Conservation (phyloP, 2,329 filamentous ascomycete species). For the Harringtonia aguacate region DNA sequence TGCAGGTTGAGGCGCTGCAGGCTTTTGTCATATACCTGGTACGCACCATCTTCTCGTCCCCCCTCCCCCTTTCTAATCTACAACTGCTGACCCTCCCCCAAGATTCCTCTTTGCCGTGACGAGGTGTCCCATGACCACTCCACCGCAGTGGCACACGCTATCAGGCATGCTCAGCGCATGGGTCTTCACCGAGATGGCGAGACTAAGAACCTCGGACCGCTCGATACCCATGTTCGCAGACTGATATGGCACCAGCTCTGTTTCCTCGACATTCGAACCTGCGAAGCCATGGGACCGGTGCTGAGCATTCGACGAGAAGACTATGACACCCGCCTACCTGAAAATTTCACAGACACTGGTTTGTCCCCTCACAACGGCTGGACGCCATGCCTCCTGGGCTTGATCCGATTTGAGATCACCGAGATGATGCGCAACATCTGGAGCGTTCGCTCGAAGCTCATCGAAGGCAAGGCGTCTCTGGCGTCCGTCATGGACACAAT, state of each 20-base stretch:
- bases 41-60: conserved; percentile 18
- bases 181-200: conserved; percentile 62
- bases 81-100: conserved; percentile 16
- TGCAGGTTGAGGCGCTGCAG: conserved; percentile 62
- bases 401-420: conserved; percentile 62
- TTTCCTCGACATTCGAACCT: conserved; percentile 65
- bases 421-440: conserved; percentile 63
- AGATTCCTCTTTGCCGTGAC: conserved; percentile 48
- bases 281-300: conserved; percentile 62
- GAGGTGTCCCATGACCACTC: conserved; percentile 67
- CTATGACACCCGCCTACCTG: conserved; percentile 61
- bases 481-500: conserved; percentile 57
- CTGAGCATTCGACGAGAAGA: conserved; percentile 63
- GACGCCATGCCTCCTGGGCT: conserved; percentile 56
- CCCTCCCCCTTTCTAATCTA: neutral
- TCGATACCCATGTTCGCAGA: conserved; percentile 62
- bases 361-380: conserved; percentile 39
- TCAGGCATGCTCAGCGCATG: conserved; percentile 69
- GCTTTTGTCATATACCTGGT: conserved; percentile 69
- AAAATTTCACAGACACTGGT: conserved; percentile 59
- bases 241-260: conserved; percentile 71
- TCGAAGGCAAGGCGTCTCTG: conserved; percentile 48
- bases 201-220: conserved; percentile 51
- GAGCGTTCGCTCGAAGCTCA: conserved; percentile 56
- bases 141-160: conserved; percentile 59